Evolutionary conservation across 768 basidiomycete genomes (phyloP), one percentile per base, ranked within the genome.

Genomic region (Naganishia vaughanmartiniae): DNA sequence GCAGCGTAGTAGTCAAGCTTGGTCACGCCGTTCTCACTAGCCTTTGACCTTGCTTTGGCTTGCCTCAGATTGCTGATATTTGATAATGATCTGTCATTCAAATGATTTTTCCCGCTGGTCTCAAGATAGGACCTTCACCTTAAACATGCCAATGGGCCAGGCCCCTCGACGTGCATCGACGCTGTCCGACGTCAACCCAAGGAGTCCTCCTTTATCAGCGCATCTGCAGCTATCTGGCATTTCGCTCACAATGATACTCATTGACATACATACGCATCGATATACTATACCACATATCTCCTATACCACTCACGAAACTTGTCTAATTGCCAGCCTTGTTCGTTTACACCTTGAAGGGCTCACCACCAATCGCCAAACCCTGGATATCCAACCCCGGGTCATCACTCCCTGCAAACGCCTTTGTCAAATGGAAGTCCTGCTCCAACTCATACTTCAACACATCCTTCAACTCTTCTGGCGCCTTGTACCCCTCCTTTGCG

Each of bases 381-480:
- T 63, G 60, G 17, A 63, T 63, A 45, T 63, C 60, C 60, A 63
- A 46, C 4, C 60, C 60, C 24, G 60, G 60, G 9, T 63, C 36
- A 24, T 63, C 39, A 26, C 30, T 26, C 2, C 36, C 26, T 14
- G 10, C 42, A 15, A 63, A 39, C 15, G 60, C 60, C 33, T 63
- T 63, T 36, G 60, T 63, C 24, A 63, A 21, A 45, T 30, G 60
- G 60, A 63, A 63, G 30, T 63, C 60, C 39, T 63, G 60, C 42
- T 63, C 60, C 60, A 63, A 36, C 26, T 63, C 60, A 30, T 63
- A 63, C 39, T 63, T 63, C 42, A 63, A 21, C n/a, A 45, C 60
- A 26, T 63, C 60, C 26, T 46, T 63, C 39, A 63, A 26, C 60
- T 63, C 60, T 1, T 42, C 39, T 17, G 60, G 60, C 60, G 60